Evolutionary conservation across 2,329 filamentous ascomycete genomes (phyloP).

Genomic region (Byssothecium circinans): DNA sequence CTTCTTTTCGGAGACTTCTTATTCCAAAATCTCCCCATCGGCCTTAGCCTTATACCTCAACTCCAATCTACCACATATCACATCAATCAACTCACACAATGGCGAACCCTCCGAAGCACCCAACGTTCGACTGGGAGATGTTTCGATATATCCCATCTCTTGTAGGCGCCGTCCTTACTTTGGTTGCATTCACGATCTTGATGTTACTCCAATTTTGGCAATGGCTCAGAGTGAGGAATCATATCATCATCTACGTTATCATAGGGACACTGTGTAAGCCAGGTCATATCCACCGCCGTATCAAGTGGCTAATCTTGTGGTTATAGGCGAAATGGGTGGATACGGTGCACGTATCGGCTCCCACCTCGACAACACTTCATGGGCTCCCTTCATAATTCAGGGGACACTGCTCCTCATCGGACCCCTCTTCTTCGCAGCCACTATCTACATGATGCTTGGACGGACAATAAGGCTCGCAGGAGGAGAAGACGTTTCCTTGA

Average conservation of each 20-base stretch:
- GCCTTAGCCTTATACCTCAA: not conserved
- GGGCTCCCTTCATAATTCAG: slow-evolving; percentile 48
- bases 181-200: slow-evolving; percentile 27
- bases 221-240: slow-evolving; percentile 17
- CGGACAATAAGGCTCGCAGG: slow-evolving; percentile 40
- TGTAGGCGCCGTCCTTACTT: slow-evolving; percentile 23
- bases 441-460: slow-evolving; percentile 52
- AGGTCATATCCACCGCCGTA: not conserved
- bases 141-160: slow-evolving; percentile 38
- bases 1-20: not conserved
- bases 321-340: slow-evolving; percentile 46
- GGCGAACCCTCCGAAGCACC: slow-evolving; percentile 25
- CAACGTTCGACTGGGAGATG: slow-evolving; percentile 37
- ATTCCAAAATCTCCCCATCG: not conserved
- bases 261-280: slow-evolving; percentile 31
- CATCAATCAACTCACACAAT: slow-evolving; percentile 6
- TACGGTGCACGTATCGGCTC: slow-evolving; percentile 46
- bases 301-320: not conserved
- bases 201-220: slow-evolving; percentile 25
- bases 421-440: slow-evolving; percentile 51
- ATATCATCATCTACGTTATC: slow-evolving; percentile 29
- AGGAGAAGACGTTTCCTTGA: slow-evolving; percentile 28
- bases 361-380: slow-evolving; percentile 37
- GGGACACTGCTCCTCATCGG: slow-evolving; percentile 48
- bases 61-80: no score